Evolutionary conservation across 257 asterid species (phyloP), one percentile per base, ranked within the genome.

Genomic region (Fraxinus anomala): DNA sequence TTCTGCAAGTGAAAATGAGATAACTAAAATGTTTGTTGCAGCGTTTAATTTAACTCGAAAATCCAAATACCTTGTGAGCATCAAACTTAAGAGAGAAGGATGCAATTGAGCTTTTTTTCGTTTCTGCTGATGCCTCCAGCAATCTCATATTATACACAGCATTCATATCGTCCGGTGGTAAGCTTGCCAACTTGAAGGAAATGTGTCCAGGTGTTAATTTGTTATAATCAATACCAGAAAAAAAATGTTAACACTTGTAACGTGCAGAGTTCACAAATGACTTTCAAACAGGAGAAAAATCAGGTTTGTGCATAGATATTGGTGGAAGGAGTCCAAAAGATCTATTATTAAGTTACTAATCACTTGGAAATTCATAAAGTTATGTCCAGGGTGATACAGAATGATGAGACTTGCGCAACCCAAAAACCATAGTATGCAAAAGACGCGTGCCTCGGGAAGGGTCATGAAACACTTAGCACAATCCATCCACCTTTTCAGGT

Each of bases 141-240:
- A n/a, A n/a, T n/a, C n/a, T n/a, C n/a, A n/a, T n/a, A n/a, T n/a
- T n/a, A n/a, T n/a, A n/a, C n/a, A n/a, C n/a, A n/a, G n/a, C n/a
- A n/a, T n/a, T n/a, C n/a, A n/a, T n/a, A n/a, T n/a, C n/a, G n/a
- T n/a, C n/a, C n/a, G n/a, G n/a, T n/a, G n/a, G n/a, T n/a, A n/a
- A n/a, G n/a, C n/a, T n/a, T n/a, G n/a, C n/a, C n/a, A n/a, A n/a
- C n/a, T 95, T 63, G 87, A 81, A 85, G 61, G 49, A 78, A 11
- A 59, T 78, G 70, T 47, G 77, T 76, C 72, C 76, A 76, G 70
- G 63, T 36, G 77, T 80, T 80, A 80, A 68, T 47, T 70, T 2
- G 4, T 65, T 51, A 69, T 51, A 37, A 54, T 56, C 67, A 68
- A 42, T 23, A 24, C 40, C 76, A 44, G 13, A 19, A 12, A 24